Conservation (phyloP, 169 alveolate genomes). For the Eimeria sp. region DNA sequence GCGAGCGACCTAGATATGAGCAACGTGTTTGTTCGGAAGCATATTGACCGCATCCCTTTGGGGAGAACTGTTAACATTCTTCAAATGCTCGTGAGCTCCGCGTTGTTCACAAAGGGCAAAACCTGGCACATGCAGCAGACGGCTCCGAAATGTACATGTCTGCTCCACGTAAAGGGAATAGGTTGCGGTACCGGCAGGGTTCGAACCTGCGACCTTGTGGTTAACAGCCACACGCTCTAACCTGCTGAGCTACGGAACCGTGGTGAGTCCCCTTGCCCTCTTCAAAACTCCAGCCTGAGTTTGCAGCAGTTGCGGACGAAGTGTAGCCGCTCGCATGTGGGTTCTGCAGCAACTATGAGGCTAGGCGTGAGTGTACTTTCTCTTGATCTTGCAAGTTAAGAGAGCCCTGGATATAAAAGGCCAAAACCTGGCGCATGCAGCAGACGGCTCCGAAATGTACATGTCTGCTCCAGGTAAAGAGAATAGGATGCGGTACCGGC, state of each 20-base stretch:
- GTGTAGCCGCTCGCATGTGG: no score
- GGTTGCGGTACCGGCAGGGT: slow-evolving; percentile 90
- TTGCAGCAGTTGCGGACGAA: no score
- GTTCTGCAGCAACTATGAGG: no score
- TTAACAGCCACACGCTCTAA: slow-evolving; percentile 98
- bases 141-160: not conserved
- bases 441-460: not conserved
- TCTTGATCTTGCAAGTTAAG: no score
- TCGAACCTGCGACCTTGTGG: slow-evolving; percentile 98
- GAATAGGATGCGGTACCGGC: slow-evolving; percentile 85
- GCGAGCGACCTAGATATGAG: no score
- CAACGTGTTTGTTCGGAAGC: no score
- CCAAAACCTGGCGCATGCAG: not conserved
- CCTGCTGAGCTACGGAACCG: slow-evolving; percentile 89
- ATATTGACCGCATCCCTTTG: no score
- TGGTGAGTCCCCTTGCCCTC: not conserved
- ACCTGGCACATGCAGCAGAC: not conserved
- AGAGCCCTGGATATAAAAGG: no score
- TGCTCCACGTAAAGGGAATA: not conserved
- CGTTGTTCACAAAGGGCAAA: no score
- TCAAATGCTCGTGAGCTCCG: no score
- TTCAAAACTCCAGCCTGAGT: not conserved
- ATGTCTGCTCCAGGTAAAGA: not conserved
- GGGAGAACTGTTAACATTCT: no score
- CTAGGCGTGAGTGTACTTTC: no score